Evolutionary conservation across 2,329 filamentous ascomycete genomes (phyloP), one percentile per base, ranked within the genome.

Genomic region (Zymoseptoria passerinii): DNA sequence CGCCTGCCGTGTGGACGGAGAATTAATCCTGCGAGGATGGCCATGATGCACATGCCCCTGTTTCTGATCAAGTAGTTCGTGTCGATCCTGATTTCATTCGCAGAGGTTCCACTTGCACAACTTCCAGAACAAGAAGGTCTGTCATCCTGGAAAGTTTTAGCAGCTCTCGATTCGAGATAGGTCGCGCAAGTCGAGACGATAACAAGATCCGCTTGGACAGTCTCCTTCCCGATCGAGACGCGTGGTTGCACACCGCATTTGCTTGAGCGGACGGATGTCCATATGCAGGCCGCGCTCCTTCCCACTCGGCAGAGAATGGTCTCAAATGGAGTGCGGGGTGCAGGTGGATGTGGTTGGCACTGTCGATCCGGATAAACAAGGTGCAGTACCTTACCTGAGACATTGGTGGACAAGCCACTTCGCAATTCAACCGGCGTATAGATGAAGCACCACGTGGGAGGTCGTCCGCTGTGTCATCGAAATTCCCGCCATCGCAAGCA

Each of bases 41-140:
- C 10, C 48, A 27, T 50, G 19, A 16, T 16, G 16, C 35, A 44
- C n/a, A 44, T 13, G 35, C 4, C 35, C 35, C 13, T 16, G 35
- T 20, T 18, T 50, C 49, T 8, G 49, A 18, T 18, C 19, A n/a
- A 50, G 18, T 50, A 50, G 18, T 20, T 50, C 49, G 49, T 50
- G 20, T 50, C 49, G 18, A 23, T 6, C 40, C 19, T n/a, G 16
- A n/a, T 23, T 20, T 23, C 19, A n/a, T 50, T 27, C 19, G 19
- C 23, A 10, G 18, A 50, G 7, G 19, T 8, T 50, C 49, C 19
- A 23, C 49, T 13, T 18, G 49, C 49, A 18, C 8, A 50, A 10
- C 23, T 50, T 50, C 49, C 49, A 50, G 49, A 50, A 50, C 23
- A 50, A 50, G 49, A 50, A 50, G 49, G 49, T 50, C 49, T 50